Evolutionary conservation across 2,329 filamentous ascomycete species (phyloP).

Genomic region (Venturia asperata): DNA sequence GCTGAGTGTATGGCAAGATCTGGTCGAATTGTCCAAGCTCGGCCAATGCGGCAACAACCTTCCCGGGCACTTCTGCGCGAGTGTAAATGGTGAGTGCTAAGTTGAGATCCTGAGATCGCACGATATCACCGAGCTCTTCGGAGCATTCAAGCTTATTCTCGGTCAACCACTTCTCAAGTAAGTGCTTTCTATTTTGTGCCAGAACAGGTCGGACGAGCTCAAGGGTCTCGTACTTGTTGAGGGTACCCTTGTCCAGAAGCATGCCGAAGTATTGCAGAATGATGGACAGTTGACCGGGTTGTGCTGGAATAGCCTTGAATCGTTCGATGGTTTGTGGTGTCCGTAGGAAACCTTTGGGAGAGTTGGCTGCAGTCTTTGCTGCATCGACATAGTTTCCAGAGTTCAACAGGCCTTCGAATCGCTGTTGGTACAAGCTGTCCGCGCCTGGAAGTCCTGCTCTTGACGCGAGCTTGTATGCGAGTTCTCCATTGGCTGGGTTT

Average conservation of each 20-base stretch:
- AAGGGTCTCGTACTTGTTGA: constrained; percentile 90
- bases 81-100: constrained; percentile 85
- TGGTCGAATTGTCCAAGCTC: constrained; percentile 96
- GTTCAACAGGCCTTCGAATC: constrained; percentile 82
- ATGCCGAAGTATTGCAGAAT: constrained; percentile 98
- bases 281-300: constrained; percentile 80
- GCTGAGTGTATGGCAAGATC: constrained; percentile 83
- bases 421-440: constrained; percentile 84
- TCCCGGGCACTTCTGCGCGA: constrained; percentile 82
- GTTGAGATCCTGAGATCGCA: constrained; percentile 80
- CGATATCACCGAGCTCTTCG: constrained; percentile 90
- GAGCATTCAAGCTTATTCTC: constrained; percentile 95
- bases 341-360: constrained; percentile 87
- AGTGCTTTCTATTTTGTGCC: constrained; percentile 86
- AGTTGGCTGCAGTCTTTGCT: constrained; percentile 94
- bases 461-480: constrained; percentile 94
- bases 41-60: constrained; percentile 90
- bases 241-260: constrained; percentile 85
- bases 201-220: constrained; percentile 91
- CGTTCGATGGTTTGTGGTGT: constrained; percentile 92
- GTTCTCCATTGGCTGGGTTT: constrained; percentile 86
- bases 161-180: constrained; percentile 95
- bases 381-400: constrained; percentile 78
- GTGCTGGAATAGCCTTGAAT: constrained; percentile 79
- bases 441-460: constrained; percentile 89